Conservation (phyloP, 1,139 yeast species). For the Chernovozyma sophiae-reginae region DNA sequence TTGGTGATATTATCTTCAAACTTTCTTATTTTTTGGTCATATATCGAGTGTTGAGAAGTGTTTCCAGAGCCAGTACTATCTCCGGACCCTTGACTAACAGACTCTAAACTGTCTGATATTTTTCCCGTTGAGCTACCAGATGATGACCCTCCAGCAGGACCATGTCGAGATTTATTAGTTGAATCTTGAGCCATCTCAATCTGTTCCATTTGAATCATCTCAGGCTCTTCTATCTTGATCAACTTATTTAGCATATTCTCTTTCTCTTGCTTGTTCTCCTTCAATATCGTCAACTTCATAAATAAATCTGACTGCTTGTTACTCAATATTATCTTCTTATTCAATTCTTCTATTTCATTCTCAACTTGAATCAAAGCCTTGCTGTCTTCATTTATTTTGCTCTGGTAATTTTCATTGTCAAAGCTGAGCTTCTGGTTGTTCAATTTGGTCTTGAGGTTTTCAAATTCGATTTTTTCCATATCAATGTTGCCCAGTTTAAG, state of each 20-base stretch:
- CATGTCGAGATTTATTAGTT: too few relatives aligned
- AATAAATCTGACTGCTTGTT: constrained; percentile 58
- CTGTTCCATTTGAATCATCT: constrained; percentile 12
- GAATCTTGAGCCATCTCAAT: constrained; percentile 17
- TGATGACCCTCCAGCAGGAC: too few relatives aligned
- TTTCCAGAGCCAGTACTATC: too few relatives aligned
- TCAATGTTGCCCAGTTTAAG: constrained; percentile 27
- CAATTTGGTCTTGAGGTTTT: constrained; percentile 27
- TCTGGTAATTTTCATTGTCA: constrained; percentile 25
- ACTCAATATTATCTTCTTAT: constrained; percentile 45
- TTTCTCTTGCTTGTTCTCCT: constrained; percentile 29
- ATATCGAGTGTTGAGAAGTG: too few relatives aligned
- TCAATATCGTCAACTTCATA: constrained; percentile 46
- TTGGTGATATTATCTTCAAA: neutral
- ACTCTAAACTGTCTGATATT: too few relatives aligned
- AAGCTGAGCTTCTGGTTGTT: constrained; percentile 22
- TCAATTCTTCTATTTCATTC: constrained; percentile 49
- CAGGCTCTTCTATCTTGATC: neutral
- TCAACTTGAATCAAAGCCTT: constrained; percentile 42
- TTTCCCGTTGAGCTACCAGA: too few relatives aligned
- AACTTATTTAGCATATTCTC: constrained; percentile 16
- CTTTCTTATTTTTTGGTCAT: neutral
- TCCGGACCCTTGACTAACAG: too few relatives aligned
- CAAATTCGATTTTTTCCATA: constrained; percentile 29
- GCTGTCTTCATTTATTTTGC: constrained; percentile 38